These are phyloP conservation scores for Salix arbutifolia DNA, from an alignment of 345 rosid genomes.

Conservation along the genomic window DNA sequence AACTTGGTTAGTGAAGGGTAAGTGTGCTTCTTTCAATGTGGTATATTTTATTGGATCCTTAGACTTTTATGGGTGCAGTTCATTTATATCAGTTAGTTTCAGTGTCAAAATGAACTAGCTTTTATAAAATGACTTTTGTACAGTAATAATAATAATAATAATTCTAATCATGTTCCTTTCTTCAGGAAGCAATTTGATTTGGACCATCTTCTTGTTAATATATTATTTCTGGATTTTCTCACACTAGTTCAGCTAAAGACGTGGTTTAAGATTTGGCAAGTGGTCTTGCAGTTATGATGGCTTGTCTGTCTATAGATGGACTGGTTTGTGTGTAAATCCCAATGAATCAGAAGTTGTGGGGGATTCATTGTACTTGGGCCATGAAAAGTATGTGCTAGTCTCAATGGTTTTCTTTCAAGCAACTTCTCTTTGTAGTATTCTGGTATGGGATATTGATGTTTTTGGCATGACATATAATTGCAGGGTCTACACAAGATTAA, in stretches of 20 bases:
- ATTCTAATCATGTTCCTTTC: conserved; percentile 21
- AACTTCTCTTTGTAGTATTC: conserved; percentile 31
- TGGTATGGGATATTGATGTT: conserved; percentile 48
- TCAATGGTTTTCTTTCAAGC: conserved; percentile 28
- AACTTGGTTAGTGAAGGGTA: conserved; percentile 81
- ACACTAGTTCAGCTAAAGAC: conserved; percentile 15
- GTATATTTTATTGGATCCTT: conserved; percentile 17
- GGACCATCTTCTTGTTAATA: conserved; percentile 6
- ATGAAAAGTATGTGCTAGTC: conserved; percentile 16
- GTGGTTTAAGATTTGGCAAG: conserved; percentile 18
- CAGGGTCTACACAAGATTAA: conserved; percentile 69
- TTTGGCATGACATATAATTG: conserved; percentile 77
- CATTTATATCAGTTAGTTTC: conserved; percentile 5
- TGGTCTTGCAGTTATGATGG: conserved; percentile 22
- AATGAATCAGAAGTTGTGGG: conserved; percentile 16
- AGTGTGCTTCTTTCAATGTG: conserved; percentile 23
- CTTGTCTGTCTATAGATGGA: conserved; percentile 7
- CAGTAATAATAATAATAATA: not conserved
- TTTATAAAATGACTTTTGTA: not conserved
- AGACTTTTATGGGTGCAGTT: conserved; percentile 16
- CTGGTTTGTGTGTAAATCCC: conserved; percentile 16
- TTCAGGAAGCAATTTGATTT: conserved; percentile 30
- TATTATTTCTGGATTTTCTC: conserved; percentile 10
- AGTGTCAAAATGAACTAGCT: not conserved
- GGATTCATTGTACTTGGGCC: conserved; percentile 20